These are phyloP conservation scores for Magnaporthiopsis rhizophila DNA, from an alignment of 2,329 filamentous ascomycete genomes.

Conservation along the genomic window DNA sequence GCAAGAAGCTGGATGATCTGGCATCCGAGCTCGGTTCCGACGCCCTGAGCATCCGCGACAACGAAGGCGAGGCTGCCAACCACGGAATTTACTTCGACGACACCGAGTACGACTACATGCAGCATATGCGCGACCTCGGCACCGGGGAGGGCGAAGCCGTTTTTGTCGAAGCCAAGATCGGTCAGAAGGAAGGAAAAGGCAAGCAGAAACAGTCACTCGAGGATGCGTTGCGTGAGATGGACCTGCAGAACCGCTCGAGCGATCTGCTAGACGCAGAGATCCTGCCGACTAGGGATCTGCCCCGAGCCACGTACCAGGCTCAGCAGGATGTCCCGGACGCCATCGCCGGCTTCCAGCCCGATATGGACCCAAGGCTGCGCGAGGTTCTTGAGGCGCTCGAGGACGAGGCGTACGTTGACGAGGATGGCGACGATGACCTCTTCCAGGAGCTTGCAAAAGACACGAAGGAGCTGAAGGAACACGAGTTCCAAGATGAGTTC, in stretches of 20 bases:
- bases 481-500: slow-evolving; percentile 64
- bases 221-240: slow-evolving; percentile 64
- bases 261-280: slow-evolving; percentile 66
- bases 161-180: slow-evolving; percentile 67
- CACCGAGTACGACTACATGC: slow-evolving; percentile 97
- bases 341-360: slow-evolving; percentile 88
- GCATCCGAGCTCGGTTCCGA: slow-evolving; percentile 65
- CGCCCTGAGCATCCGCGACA: slow-evolving; percentile 60
- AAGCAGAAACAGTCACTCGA: slow-evolving; percentile 73
- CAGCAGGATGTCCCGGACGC: slow-evolving; percentile 90
- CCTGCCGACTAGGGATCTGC: slow-evolving; percentile 71
- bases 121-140: slow-evolving; percentile 88
- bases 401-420: slow-evolving; percentile 87
- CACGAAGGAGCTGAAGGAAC: slow-evolving; percentile 45
- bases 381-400: slow-evolving; percentile 91
- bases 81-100: slow-evolving; percentile 95
- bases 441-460: slow-evolving; percentile 51
- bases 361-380: slow-evolving; percentile 90
- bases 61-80: slow-evolving; percentile 93
- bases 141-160: slow-evolving; percentile 65
- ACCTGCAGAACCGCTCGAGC: slow-evolving; percentile 43
- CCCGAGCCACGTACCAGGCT: slow-evolving; percentile 74
- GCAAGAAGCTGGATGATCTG: slow-evolving; percentile 68
- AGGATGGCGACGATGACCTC: slow-evolving; percentile 62
- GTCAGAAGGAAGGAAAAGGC: slow-evolving; percentile 51